phyloP scores from a whole-genome alignment of 805 yeast genomes.

The Kodamaea sagamina region DNA sequence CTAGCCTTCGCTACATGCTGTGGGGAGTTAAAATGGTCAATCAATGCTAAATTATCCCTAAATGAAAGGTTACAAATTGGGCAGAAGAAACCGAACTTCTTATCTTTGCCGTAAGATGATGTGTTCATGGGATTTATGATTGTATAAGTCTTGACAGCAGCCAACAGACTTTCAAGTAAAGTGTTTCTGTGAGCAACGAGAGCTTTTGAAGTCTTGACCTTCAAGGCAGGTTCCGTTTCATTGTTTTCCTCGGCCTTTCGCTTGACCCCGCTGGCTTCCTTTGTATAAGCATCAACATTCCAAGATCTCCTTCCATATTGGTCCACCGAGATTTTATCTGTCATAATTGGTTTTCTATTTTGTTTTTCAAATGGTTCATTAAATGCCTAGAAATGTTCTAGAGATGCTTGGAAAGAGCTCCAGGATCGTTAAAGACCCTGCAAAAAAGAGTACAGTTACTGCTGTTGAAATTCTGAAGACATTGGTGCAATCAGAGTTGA shows the following conservation, averaged over 20 bases:
- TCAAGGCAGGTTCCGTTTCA: conserved; percentile 10
- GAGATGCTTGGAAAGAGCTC: conserved; percentile 4
- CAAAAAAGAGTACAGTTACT: neutral
- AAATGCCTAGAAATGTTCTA: conserved; percentile 6
- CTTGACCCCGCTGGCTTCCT: conserved; percentile 41
- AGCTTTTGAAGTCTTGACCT: conserved; percentile 20
- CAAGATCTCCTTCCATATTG: conserved; percentile 70
- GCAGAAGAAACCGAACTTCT: conserved; percentile 83
- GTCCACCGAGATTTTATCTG: conserved; percentile 32
- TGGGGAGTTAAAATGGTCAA: conserved; percentile 81
- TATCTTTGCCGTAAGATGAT: conserved; percentile 39
- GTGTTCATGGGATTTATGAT: conserved; percentile 28
- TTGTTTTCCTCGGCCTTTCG: conserved; percentile 11
- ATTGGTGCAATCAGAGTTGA: neutral
- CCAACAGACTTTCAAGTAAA: conserved; percentile 32
- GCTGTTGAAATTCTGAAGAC: neutral
- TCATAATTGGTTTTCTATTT: neutral
- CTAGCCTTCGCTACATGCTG: conserved; percentile 54
- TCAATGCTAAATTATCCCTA: conserved; percentile 77
- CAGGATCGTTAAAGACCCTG: neutral
- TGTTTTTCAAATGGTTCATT: neutral
- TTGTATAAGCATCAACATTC: conserved; percentile 67
- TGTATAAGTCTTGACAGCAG: conserved; percentile 37
- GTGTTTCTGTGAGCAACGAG: conserved; percentile 33
- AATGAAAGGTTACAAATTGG: conserved; percentile 76